phyloP scores from a whole-genome alignment of 345 rosid genomes.

The Rhizophora apiculata region DNA sequence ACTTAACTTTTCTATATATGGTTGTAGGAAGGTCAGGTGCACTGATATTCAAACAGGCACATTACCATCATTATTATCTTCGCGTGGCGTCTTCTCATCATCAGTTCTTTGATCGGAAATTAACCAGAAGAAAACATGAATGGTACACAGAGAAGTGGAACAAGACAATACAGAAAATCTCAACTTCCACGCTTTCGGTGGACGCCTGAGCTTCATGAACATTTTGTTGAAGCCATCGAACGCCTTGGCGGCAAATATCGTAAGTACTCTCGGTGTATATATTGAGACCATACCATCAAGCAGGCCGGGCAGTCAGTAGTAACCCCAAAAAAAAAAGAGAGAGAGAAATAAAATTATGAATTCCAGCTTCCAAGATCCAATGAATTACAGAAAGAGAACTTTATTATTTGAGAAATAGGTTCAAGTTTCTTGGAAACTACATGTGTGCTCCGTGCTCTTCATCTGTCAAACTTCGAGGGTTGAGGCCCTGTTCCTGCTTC shows the following conservation, averaged over 20 bases:
- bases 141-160: conserved; percentile 7
- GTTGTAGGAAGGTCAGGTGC: neutral
- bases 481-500: too few species aligned
- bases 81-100: neutral
- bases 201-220: conserved; percentile 46
- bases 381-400: too few species aligned
- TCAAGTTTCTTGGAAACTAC: too few species aligned
- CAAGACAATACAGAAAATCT: conserved; percentile 44
- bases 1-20: neutral
- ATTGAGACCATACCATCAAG: too few species aligned
- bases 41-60: neutral
- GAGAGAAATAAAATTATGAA: too few species aligned
- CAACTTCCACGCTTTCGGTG: conserved; percentile 43
- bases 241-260: conserved; percentile 47
- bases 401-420: too few species aligned
- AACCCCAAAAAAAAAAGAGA: too few species aligned
- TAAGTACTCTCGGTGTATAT: conserved; percentile 14
- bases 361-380: too few species aligned
- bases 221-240: conserved; percentile 31
- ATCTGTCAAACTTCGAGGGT: too few species aligned
- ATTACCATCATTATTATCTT: neutral
- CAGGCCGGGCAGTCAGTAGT: too few species aligned
- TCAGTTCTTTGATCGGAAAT: neutral
- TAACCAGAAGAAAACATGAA: conserved; percentile 16
- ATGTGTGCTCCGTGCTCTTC: too few species aligned